Percentiles rank a stretch among this genome's conserved stretches.
phyloP scores from a whole-genome alignment of 352 stramenopile species.

The Phytophthora foliorum region DNA sequence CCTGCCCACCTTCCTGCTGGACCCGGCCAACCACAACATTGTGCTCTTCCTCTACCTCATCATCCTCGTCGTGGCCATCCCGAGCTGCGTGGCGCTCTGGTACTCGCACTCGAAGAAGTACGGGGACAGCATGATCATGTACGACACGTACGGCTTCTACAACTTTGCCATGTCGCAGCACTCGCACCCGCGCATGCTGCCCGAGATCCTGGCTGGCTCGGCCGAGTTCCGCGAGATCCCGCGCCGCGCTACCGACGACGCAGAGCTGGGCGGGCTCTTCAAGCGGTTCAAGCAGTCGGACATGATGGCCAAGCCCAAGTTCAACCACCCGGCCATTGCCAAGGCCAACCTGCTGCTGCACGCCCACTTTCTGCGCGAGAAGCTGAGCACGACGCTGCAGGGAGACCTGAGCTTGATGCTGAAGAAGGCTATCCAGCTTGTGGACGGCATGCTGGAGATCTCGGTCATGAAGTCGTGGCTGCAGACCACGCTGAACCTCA shows the following conservation, averaged over 20 bases:
- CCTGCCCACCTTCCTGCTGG: constrained; percentile 97
- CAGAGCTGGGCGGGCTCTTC: constrained; percentile 70
- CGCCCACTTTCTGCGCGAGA: constrained; percentile 95
- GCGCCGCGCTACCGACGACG: constrained; percentile 64
- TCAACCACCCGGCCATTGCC: constrained; percentile 85
- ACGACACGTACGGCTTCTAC: constrained; percentile 99
- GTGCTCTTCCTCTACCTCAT: constrained; percentile 99
- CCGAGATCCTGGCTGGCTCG: constrained; percentile 94
- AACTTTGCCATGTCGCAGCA: constrained; percentile 97
- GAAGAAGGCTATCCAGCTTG: constrained; percentile 94
- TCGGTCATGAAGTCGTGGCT: constrained; percentile 96
- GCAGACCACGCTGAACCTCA: constrained; percentile 95
- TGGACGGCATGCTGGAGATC: constrained; percentile 99
- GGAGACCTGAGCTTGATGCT: constrained; percentile 97
- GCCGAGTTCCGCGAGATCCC: constrained; percentile 93
- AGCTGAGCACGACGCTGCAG: constrained; percentile 69
- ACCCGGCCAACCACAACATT: constrained; percentile 98
- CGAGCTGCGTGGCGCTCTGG: constrained; percentile 95
- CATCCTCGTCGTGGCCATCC: constrained; percentile 98
- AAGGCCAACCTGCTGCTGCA: constrained; percentile 95
- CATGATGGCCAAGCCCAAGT: constrained; percentile 87
- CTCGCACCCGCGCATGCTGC: constrained; percentile 95
- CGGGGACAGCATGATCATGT: constrained; percentile 99
- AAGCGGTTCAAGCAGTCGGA: constrained; percentile 85
- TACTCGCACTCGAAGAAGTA: constrained; percentile 98